Base-by-base conservation (phyloP, 192 early-diverging fungal genomes). In the Geranomyces michiganensis region DNA sequence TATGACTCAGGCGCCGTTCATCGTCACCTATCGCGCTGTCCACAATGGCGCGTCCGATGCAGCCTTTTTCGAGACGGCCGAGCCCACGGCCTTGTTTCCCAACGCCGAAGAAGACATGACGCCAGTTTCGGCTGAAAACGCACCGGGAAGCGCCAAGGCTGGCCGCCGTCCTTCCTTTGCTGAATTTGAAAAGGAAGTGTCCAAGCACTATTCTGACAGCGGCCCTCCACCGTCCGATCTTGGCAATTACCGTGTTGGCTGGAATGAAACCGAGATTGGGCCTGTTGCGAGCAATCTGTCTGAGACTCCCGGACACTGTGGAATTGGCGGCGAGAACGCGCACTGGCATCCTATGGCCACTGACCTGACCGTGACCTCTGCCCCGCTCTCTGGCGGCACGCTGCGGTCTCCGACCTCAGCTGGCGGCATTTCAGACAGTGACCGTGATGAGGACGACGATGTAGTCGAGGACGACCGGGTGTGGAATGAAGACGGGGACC, bases 231-330 rank as follows among this genome's bases (percentile, higher is more conserved):
- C 29, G 0, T 19, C 22, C 17, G 72, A 74, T 43, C 65, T 74
- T 21, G 72, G 65, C 56, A 74, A 67, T 46, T 74, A 74, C 58
- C 68, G 67, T 21, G 67, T 70, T 29, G 67, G 67, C 17, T 75
- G 74, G 74, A 63, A 75, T 59, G 22, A 19, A 7, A 36, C 29
- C 30, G 74, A 75, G 33, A 19, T 75, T 12, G 66, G 66, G 19
- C 26, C 15, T 8, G n/a, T n/a, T 3, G 67, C 53, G 4, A 21
- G 17, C 9, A 8, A 45, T 15, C 43, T 64, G 1, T 31, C 27
- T 21, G 62, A 64, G 21, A 64, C 62, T 4, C 62, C 62, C 8
- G 51, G 51, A 3, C 58, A 32, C 29, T 14, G 36, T 6, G 33
- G 22, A 1, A 29, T 27, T 4, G 41, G 43, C 36, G 17, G 48